A percentile compares a stretch with the other conserved stretches of the same genome.
Evolutionary conservation across 306 rosid genomes (phyloP).

Genomic region (Quercus rubra): DNA sequence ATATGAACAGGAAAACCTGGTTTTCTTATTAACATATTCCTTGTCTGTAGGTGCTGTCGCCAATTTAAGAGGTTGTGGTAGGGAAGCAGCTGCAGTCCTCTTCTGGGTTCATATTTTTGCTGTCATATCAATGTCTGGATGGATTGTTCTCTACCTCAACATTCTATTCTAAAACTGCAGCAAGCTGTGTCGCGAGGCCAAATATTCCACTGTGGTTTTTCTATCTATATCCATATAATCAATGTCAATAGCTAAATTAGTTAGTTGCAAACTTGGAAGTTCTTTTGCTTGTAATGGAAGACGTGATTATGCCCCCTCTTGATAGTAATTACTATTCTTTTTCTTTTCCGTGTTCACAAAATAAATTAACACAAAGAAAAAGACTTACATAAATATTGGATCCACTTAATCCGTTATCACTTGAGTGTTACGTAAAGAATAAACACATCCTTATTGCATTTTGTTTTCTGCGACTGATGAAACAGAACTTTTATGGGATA

Average conservation of each 20-base stretch:
- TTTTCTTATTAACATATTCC: constrained; percentile 1
- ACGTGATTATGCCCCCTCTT: not conserved
- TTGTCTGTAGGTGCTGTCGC: constrained; percentile 84
- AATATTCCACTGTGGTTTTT: not conserved
- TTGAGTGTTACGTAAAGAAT: not conserved
- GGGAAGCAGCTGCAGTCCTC: constrained; percentile 84
- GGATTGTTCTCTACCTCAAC: constrained; percentile 73
- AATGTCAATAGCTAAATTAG: constrained; percentile 19
- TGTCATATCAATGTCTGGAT: constrained; percentile 83
- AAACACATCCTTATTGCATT: not conserved
- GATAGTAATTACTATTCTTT: not conserved
- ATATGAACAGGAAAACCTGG: not conserved
- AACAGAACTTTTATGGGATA: not conserved
- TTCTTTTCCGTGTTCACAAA: not conserved
- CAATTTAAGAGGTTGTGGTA: constrained; percentile 94
- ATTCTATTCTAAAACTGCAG: constrained; percentile 57
- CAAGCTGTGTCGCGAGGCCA: not conserved
- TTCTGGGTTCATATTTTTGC: constrained; percentile 99
- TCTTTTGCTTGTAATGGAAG: not conserved
- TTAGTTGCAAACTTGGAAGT: not conserved
- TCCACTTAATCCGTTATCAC: not conserved
- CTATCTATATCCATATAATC: constrained; percentile 5
- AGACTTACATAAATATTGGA: not conserved
- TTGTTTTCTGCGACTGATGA: not conserved
- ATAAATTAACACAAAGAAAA: not conserved